These are phyloP conservation scores for Forsythia viridissima DNA, from an alignment of 257 asterid genomes.

Conservation along the genomic window DNA sequence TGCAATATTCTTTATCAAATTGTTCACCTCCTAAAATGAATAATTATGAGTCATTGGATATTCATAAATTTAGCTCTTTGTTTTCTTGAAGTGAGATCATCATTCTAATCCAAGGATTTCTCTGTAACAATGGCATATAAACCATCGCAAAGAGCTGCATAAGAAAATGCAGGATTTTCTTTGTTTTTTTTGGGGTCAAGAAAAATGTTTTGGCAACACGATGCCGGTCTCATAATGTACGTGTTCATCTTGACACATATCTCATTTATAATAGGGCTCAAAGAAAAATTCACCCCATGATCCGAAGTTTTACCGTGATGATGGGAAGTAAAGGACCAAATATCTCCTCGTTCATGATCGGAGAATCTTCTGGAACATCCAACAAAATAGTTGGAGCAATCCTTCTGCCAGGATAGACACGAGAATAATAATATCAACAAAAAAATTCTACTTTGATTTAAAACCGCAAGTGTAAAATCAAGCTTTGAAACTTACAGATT, in stretches of 20 bases:
- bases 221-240: too few species aligned
- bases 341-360: slow-evolving; percentile 85
- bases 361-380: slow-evolving; percentile 74
- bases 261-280: not conserved
- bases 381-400: slow-evolving; percentile 78
- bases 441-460: slow-evolving; percentile 7
- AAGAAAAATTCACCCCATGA: not conserved
- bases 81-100: not conserved
- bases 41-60: not conserved
- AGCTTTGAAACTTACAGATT: slow-evolving; percentile 59
- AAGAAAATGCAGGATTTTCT: too few species aligned
- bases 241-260: not conserved
- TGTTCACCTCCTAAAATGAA: not conserved
- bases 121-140: too few species aligned
- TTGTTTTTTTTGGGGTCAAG: too few species aligned
- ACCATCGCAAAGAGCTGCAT: too few species aligned
- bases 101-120: too few species aligned
- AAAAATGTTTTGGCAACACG: too few species aligned
- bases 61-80: not conserved
- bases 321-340: slow-evolving; percentile 92
- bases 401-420: slow-evolving; percentile 47
- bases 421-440: slow-evolving; percentile 2
- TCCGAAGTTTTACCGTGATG: slow-evolving; percentile 53
- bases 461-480: slow-evolving; percentile 3
- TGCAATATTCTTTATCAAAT: not conserved